A percentile compares a stretch with the other conserved stretches of the same genome.
These are phyloP conservation scores for Galerina sulciceps DNA, from an alignment of 768 basidiomycete species.

Conservation along the genomic window DNA sequence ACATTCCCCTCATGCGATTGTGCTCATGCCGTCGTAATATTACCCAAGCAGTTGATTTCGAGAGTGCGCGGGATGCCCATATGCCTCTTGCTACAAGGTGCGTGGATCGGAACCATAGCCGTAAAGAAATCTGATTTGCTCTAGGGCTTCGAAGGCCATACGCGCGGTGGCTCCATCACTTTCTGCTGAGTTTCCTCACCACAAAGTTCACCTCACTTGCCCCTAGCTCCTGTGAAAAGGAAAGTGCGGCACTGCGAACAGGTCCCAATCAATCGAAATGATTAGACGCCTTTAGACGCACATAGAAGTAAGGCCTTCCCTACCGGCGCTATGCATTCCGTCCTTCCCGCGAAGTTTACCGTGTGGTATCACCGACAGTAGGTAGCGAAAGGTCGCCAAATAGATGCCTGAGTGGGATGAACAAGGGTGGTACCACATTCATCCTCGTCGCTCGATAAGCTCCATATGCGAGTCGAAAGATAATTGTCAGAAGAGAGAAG, in stretches of 20 bases:
- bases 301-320: neutral
- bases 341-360: neutral
- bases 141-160: too few species aligned
- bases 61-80: neutral
- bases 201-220: too few species aligned
- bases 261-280: neutral
- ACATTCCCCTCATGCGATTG: neutral
- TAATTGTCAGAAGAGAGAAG: neutral
- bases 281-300: neutral
- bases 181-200: too few species aligned
- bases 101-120: too few species aligned
- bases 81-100: too few species aligned
- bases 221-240: too few species aligned
- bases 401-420: neutral
- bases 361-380: neutral
- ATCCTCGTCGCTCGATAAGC: conserved; percentile 5
- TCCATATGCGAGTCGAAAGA: neutral
- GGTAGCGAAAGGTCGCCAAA: neutral
- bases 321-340: neutral
- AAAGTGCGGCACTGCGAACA: neutral
- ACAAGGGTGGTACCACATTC: neutral
- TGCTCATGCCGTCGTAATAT: neutral
- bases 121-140: too few species aligned
- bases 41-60: neutral
- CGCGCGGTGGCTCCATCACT: too few species aligned